Evolutionary conservation across 768 basidiomycete species (phyloP).

Genomic region (Rickenella mellea): DNA sequence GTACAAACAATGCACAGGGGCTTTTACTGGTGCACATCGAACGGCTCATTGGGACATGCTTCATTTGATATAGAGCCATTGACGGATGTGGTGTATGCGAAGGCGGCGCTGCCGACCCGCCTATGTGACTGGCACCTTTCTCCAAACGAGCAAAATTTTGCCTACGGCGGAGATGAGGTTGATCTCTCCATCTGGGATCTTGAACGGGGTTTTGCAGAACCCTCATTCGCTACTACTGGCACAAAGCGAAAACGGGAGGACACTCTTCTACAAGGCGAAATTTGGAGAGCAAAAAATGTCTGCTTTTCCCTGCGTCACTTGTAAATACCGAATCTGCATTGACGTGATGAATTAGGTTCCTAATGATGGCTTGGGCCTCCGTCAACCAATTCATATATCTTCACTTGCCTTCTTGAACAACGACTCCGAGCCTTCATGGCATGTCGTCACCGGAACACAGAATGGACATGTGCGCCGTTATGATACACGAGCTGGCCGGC

Average conservation of each 20-base stretch:
- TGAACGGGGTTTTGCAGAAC: slow-evolving; percentile 39
- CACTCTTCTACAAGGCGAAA: slow-evolving; percentile 56
- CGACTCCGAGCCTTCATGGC: slow-evolving; percentile 22
- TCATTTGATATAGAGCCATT: slow-evolving; percentile 17
- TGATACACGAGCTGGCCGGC: slow-evolving; percentile 60
- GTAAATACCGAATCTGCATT: neutral
- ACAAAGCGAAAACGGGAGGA: slow-evolving; percentile 56
- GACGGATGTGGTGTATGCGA: slow-evolving; percentile 13
- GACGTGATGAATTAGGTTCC: slow-evolving; percentile 35
- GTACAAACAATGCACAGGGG: slow-evolving; percentile 21
- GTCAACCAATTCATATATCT: slow-evolving; percentile 71
- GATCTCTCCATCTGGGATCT: slow-evolving; percentile 75
- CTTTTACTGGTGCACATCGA: slow-evolving; percentile 64
- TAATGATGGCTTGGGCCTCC: slow-evolving; percentile 67
- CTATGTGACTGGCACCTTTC: slow-evolving; percentile 62
- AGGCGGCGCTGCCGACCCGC: slow-evolving; percentile 52
- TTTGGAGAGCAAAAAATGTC: slow-evolving; percentile 83
- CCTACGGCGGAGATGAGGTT: slow-evolving; percentile 82
- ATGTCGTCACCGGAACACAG: slow-evolving; percentile 64
- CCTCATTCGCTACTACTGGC: slow-evolving; percentile 10
- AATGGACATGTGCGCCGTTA: slow-evolving; percentile 69
- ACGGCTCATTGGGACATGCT: slow-evolving; percentile 58
- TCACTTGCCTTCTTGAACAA: slow-evolving; percentile 50
- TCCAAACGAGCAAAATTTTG: slow-evolving; percentile 43
- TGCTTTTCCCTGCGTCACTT: slow-evolving; percentile 8